Percentiles rank a stretch among this genome's conserved stretches.
Conservation (phyloP, 2,329 filamentous ascomycete genomes). For the Hypocrella siamensis region DNA sequence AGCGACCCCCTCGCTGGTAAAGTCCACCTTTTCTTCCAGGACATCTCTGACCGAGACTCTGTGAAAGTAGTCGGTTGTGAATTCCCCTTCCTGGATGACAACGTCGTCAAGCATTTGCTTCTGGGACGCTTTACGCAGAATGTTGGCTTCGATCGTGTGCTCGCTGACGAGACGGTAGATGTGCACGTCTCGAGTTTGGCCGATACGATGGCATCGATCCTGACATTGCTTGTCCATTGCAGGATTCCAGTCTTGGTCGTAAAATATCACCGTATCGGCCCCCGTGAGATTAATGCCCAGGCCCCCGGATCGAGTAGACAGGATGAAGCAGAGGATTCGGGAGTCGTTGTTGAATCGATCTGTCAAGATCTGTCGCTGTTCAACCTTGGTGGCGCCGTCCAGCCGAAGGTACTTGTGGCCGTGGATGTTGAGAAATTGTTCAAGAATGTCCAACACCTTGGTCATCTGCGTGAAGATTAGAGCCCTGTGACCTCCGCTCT, state of each 20-base stretch:
- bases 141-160: slow-evolving; percentile 95
- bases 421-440: slow-evolving; percentile 96
- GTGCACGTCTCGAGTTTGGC: slow-evolving; percentile 92
- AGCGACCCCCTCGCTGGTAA: slow-evolving; percentile 35
- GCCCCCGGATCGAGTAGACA: slow-evolving; percentile 87
- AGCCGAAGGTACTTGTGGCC: slow-evolving; percentile 92
- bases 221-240: slow-evolving; percentile 99
- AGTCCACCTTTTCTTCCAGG: slow-evolving; percentile 42
- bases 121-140: slow-evolving; percentile 88
- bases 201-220: slow-evolving; percentile 91
- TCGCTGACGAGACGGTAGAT: slow-evolving; percentile 91
- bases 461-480: slow-evolving; percentile 99
- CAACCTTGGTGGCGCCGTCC: slow-evolving; percentile 91
- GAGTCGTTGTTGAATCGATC: slow-evolving; percentile 94
- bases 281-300: slow-evolving; percentile 93
- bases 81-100: slow-evolving; percentile 94
- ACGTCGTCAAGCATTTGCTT: slow-evolving; percentile 97
- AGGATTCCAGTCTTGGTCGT: slow-evolving; percentile 98
- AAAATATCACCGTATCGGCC: slow-evolving; percentile 96
- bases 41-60: slow-evolving; percentile 59
- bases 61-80: slow-evolving; percentile 93
- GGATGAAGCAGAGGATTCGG: slow-evolving; percentile 85
- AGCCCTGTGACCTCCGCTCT: slow-evolving; percentile 80
- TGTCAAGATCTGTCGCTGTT: slow-evolving; percentile 86
- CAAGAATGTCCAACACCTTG: slow-evolving; percentile 90